Evolutionary conservation across 2,329 filamentous ascomycete genomes (phyloP), one percentile per base, ranked within the genome.

Genomic region (Aquanectria penicillioides): DNA sequence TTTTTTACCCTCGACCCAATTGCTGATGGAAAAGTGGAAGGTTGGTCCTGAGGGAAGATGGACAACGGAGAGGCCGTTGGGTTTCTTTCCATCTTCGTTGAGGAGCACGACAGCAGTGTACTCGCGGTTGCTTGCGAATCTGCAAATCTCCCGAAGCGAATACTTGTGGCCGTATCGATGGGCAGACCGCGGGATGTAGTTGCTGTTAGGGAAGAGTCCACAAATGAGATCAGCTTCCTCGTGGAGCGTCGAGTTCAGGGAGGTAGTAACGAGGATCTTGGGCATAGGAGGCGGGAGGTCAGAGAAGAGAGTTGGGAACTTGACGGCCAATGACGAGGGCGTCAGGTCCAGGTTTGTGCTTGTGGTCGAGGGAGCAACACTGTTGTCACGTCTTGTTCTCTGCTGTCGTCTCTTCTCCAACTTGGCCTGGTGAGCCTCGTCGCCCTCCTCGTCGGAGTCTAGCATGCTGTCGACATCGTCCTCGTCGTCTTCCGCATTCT

Each of bases 211-310:
- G 78, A 98, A 96, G 59, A 98, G 80, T 9, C 86, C 85, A 60
- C 89, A 91, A 59, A 98, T 85, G 34, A 93, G 83, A 58, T 91
- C 78, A 44, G 93, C 94, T 80, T 97, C 88, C 61, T 89, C 77
- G 81, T 99, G 94, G 11, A 98, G 86, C 2, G 90, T 94, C 11
- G 91, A 93, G 79, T 97, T 94, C 70, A 97, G 83, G 11, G 89
- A 91, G 7, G 95, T 98, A 1, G 95, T 99, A 71, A 99, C 86
- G 33, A 99, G 88, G 63, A 98, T 88, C 77, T 97, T 97, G 48
- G 95, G 94, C 58, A 78, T 77, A 54, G 81, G 84, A 43, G 81
- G 86, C 28, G 82, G 86, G 67, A 83, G 75, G 46, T 88, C 85
- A 59, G 79, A 80, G 71, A 89, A 89, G 29, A 89, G 81, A 2